Base-by-base conservation (phyloP, 2,329 filamentous ascomycete genomes). In the Fusarium sp. region DNA sequence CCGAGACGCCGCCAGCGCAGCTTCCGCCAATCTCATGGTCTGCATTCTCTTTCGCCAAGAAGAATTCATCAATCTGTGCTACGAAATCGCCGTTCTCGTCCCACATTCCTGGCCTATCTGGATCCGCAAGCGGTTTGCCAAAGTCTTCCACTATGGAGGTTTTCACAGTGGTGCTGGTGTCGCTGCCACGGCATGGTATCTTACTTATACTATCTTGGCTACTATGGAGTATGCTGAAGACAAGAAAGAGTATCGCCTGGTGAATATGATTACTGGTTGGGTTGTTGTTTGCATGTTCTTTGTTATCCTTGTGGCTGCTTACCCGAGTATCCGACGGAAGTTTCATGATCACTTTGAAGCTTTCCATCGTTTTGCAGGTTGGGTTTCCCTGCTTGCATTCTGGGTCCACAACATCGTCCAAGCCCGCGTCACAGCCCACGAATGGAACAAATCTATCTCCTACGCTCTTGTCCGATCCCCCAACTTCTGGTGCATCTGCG, bases 401-500 rank as follows among this genome's bases (percentile, higher is more conserved):
- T 65, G 62, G 62, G n/a, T 65, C 3, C 62, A 65, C 45, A 65
- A 65, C 45, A 65, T 65, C 5, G 45, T 65, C 6, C 56, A 54
- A 4, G 62, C 62, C 16, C 52, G 45, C 7, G 62, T 65, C 11
- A 58, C 60, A 1, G 62, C 60, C 13, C 60, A 58, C 3, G 62
- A 65, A 11, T 65, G 52, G 60, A 4, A 49, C 10, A 34, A 65
- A 16, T 34, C 62, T 1, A 46, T 51, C 2, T 16, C 30, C 3
- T 65, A 65, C 20, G 60, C 62, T 1, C 40, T 65, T 3, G 22
- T 65, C 8, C 62, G 62, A 5, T 65, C 62, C 2, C 60, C 62
- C 7, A 65, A 65, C 9, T 65, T 65, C n/a, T 65, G 62, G 62
- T 65, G 62, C 7, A 58, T 65, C 4, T 65, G 60, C 18, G 60